A percentile compares a stretch with the other conserved stretches of the same genome.
Conservation (phyloP, 208 protist species). For the Blastocrithidia nonstop region DNA sequence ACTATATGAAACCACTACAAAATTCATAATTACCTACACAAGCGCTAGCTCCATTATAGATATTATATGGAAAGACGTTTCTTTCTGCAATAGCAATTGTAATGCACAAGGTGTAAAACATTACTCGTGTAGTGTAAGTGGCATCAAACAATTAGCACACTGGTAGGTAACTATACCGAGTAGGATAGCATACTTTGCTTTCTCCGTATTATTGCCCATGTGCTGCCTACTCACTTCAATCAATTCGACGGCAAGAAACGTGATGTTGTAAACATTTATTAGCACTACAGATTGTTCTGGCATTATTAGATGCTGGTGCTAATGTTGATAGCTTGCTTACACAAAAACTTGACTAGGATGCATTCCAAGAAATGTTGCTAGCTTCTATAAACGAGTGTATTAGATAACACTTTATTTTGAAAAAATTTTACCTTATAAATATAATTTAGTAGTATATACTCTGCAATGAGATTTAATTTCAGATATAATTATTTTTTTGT, state of each 20-base stretch:
- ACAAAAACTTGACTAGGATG: conserved; percentile 12
- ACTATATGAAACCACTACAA: no score
- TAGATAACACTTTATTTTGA: no score
- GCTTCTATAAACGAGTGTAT: conserved; percentile 1
- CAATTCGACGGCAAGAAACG: conserved; percentile 48
- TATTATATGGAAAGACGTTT: conserved; percentile 62
- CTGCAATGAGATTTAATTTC: no score
- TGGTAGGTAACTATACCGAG: conserved; percentile 35
- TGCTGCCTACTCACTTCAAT: conserved; percentile 57
- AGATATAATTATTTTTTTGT: no score
- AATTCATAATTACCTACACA: no score
- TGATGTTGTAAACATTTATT: conserved; percentile 78
- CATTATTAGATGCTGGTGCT: conserved; percentile 31
- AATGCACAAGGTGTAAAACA: conserved; percentile 41
- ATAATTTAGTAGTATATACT: neutral
- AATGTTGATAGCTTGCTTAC: conserved; percentile 25
- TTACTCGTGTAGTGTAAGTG: conserved; percentile 11
- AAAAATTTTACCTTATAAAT: neutral
- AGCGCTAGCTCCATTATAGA: conserved; percentile 47
- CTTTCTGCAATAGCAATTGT: conserved; percentile 59
- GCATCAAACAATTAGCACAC: conserved; percentile 2
- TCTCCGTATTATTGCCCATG: conserved; percentile 73
- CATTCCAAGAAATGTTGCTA: conserved; percentile 12
- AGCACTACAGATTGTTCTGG: conserved; percentile 44
- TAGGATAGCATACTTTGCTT: conserved; percentile 58